These are phyloP conservation scores for Teratosphaeriaceae sp. DNA, from an alignment of 2,329 filamentous ascomycete species.

Conservation along the genomic window DNA sequence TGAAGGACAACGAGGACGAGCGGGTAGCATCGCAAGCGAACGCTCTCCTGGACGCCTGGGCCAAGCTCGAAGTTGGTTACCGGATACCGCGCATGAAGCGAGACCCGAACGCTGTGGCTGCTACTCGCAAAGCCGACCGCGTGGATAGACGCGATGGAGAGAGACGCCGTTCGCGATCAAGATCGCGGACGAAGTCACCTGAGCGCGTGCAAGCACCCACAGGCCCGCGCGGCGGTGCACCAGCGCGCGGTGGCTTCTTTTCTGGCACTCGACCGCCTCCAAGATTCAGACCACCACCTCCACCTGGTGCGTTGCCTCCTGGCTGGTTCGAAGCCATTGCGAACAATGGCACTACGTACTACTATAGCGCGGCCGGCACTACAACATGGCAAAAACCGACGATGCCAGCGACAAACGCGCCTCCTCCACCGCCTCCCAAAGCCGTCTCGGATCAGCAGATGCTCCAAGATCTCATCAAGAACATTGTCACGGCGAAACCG, in stretches of 20 bases:
- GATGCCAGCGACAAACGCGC: slow-evolving; percentile 48
- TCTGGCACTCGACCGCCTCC: slow-evolving; percentile 43
- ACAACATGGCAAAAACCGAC: slow-evolving; percentile 80
- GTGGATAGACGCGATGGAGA: slow-evolving; percentile 51
- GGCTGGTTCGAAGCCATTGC: slow-evolving; percentile 81
- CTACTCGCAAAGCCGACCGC: slow-evolving; percentile 55
- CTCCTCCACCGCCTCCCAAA: slow-evolving; percentile 56
- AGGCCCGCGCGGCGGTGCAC: slow-evolving; percentile 46
- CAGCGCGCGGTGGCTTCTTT: slow-evolving; percentile 55
- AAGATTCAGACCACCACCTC: slow-evolving; percentile 40
- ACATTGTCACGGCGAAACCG: slow-evolving; percentile 58
- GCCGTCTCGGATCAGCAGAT: slow-evolving; percentile 65
- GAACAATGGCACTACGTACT: slow-evolving; percentile 67
- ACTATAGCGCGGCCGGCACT: slow-evolving; percentile 70
- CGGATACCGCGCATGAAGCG: slow-evolving; percentile 86
- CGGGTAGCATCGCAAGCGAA: slow-evolving; percentile 66
- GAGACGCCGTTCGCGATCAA: slow-evolving; percentile 42
- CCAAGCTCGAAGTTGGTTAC: slow-evolving; percentile 82
- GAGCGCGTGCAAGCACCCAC: slow-evolving; percentile 42
- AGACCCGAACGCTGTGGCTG: slow-evolving; percentile 55
- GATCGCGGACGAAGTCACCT: slow-evolving; percentile 43
- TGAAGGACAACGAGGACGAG: slow-evolving; percentile 58
- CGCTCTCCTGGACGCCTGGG: slow-evolving; percentile 75
- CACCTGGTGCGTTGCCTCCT: slow-evolving; percentile 55
- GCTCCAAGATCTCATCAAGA: slow-evolving; percentile 68